These are phyloP conservation scores for Blastocystis sp. DNA, from an alignment of 352 stramenopile genomes.

Conservation along the genomic window DNA sequence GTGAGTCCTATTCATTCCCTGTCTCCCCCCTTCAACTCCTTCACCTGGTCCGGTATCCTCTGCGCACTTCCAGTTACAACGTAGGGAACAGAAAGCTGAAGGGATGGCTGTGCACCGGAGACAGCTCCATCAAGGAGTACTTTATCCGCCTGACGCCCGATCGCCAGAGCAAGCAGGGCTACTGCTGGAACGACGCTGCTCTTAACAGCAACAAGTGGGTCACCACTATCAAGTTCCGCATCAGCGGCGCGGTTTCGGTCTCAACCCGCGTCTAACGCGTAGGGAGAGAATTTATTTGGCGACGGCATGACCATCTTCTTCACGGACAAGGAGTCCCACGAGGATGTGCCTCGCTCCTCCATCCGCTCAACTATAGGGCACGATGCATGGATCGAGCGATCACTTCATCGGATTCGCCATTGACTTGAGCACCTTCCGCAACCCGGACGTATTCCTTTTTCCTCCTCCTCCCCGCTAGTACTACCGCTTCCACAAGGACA, in stretches of 20 bases:
- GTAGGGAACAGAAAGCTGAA: constrained; percentile 47
- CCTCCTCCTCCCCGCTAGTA: not conserved
- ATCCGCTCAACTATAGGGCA: constrained; percentile 26
- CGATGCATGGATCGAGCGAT: constrained; percentile 71
- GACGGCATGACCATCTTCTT: constrained; percentile 75
- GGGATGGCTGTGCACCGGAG: constrained; percentile 41
- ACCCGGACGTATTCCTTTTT: constrained; percentile 72
- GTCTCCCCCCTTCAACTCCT: constrained; percentile 30
- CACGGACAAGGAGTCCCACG: constrained; percentile 68
- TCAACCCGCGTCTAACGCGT: not conserved
- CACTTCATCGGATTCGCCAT: constrained; percentile 74
- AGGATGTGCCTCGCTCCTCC: not conserved
- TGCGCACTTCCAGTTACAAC: not conserved
- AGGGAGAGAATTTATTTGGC: constrained; percentile 74
- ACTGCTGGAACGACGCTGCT: constrained; percentile 71
- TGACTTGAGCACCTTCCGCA: constrained; percentile 77
- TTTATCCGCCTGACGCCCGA: constrained; percentile 74
- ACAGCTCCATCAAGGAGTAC: constrained; percentile 71
- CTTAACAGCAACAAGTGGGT: constrained; percentile 71
- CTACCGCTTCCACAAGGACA: constrained; percentile 63
- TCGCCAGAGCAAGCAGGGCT: constrained; percentile 74
- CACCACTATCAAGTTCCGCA: constrained; percentile 73
- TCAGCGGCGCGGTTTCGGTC: constrained; percentile 71
- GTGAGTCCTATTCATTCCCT: constrained; percentile 23
- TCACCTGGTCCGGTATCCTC: not conserved